Percentiles rank a stretch among this genome's conserved stretches.
These are phyloP conservation scores for Volutella citrinella DNA, from an alignment of 2,329 filamentous ascomycete genomes.

Conservation along the genomic window DNA sequence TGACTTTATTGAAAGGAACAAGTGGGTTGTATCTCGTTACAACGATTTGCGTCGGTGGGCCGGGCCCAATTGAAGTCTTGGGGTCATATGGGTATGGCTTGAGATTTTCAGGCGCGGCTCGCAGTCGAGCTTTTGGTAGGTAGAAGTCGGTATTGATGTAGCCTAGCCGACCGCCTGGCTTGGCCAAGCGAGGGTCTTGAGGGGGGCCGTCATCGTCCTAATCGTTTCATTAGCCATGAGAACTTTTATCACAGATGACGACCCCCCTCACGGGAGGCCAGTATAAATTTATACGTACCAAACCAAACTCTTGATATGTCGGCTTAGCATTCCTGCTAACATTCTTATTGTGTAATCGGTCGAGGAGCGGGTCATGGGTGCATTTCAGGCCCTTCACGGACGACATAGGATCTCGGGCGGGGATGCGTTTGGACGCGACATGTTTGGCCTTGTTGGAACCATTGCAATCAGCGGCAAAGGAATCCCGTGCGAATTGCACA, in stretches of 20 bases:
- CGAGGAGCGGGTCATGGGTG: conserved; percentile 59
- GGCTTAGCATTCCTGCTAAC: conserved; percentile 58
- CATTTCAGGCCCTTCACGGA: conserved; percentile 56
- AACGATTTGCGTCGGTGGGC: conserved; percentile 85
- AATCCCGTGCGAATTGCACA: conserved; percentile 24
- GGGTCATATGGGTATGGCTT: conserved; percentile 80
- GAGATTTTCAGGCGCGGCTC: conserved; percentile 72
- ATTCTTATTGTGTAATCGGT: conserved; percentile 45
- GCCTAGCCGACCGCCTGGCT: conserved; percentile 58
- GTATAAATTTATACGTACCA: conserved; percentile 58
- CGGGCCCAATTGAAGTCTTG: conserved; percentile 80
- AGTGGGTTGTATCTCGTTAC: conserved; percentile 96
- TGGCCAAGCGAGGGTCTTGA: conserved; percentile 76
- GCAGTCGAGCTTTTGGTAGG: conserved; percentile 68
- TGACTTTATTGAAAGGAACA: conserved; percentile 73
- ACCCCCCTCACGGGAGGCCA: conserved; percentile 44
- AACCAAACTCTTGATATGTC: conserved; percentile 61
- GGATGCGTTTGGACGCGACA: conserved; percentile 40
- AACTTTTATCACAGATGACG: conserved; percentile 55
- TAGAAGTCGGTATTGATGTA: conserved; percentile 70
- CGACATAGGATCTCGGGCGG: conserved; percentile 55
- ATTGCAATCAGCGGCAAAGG: conserved; percentile 28
- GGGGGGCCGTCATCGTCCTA: conserved; percentile 78
- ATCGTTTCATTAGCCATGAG: conserved; percentile 58
- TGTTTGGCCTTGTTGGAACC: conserved; percentile 33